These are phyloP conservation scores for Vanderwaltozyma yarrowii DNA, from an alignment of 805 yeast genomes.

Conservation along the genomic window DNA sequence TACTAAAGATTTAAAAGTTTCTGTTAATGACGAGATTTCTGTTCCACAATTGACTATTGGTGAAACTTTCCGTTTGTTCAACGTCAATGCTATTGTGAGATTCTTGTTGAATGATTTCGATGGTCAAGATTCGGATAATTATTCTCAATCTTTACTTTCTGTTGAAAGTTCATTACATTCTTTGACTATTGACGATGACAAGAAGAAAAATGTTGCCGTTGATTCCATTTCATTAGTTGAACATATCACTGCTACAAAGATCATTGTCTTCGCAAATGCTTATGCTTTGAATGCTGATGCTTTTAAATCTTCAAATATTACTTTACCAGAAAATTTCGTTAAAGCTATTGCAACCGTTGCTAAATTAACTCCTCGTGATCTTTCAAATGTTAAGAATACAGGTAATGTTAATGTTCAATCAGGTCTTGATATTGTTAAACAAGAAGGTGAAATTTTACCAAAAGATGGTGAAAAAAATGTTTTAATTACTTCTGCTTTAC, in stretches of 20 bases:
- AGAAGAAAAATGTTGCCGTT: too few species aligned
- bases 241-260: slow-evolving; percentile 38
- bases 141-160: slow-evolving; percentile 15
- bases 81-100: slow-evolving; percentile 62
- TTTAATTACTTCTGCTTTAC: slow-evolving; percentile 89
- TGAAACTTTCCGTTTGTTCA: slow-evolving; percentile 38
- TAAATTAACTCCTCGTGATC: slow-evolving; percentile 25
- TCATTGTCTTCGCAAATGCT: slow-evolving; percentile 50
- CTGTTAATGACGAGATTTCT: slow-evolving; percentile 14
- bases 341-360: slow-evolving; percentile 39
- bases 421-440: slow-evolving; percentile 18
- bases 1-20: slow-evolving; percentile 14
- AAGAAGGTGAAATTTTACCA: slow-evolving; percentile 44
- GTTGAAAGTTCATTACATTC: slow-evolving; percentile 14
- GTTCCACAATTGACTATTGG: slow-evolving; percentile 21
- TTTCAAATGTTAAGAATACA: slow-evolving; percentile 31
- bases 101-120: slow-evolving; percentile 45
- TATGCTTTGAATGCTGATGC: slow-evolving; percentile 31
- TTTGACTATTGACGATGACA: background rate
- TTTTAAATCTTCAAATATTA: slow-evolving; percentile 12
- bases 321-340: slow-evolving; percentile 30
- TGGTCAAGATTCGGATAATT: slow-evolving; percentile 25
- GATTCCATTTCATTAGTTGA: slow-evolving; percentile 20
- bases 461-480: slow-evolving; percentile 65
- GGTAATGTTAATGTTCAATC: slow-evolving; percentile 27